Percentiles rank a stretch among this genome's conserved stretches.
Evolutionary conservation across 2,329 filamentous ascomycete genomes (phyloP).

Genomic region (Phyllosticta capitalensis): DNA sequence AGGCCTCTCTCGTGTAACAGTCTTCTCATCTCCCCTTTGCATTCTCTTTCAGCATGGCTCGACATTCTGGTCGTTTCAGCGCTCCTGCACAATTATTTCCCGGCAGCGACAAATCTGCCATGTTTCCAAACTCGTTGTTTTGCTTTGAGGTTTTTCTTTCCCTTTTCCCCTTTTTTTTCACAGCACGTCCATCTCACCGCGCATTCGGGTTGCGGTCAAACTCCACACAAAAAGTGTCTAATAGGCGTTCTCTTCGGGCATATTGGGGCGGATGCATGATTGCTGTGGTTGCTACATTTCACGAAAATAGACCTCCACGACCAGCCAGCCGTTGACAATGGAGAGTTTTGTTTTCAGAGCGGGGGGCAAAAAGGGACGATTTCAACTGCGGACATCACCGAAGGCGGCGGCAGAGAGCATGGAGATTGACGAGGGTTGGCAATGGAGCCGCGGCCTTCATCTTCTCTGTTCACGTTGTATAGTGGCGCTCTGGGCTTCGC

Average conservation of each 20-base stretch:
- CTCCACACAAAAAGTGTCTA: conserved; percentile 7
- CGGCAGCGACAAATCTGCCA: not conserved
- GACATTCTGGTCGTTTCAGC: conserved; percentile 7
- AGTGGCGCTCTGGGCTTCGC: conserved; percentile 1
- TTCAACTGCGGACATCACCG: not conserved
- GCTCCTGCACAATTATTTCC: conserved; percentile 8
- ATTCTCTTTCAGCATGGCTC: not conserved
- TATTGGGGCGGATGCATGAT: conserved; percentile 11
- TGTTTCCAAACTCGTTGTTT: conserved; percentile 3
- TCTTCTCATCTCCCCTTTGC: not conserved
- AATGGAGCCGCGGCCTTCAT: not conserved
- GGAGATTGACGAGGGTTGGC: not conserved
- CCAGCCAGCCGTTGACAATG: not conserved
- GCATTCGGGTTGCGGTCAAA: not conserved
- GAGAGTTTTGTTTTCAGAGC: not conserved
- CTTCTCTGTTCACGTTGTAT: not conserved
- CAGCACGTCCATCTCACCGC: not conserved
- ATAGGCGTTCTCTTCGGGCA: conserved; percentile 9
- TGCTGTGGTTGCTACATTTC: conserved; percentile 4
- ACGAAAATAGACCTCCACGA: conserved; percentile 9
- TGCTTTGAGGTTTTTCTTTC: not conserved
- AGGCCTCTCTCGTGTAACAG: conserved; percentile 40
- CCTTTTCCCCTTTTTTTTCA: conserved; percentile 2
- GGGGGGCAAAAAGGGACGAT: not conserved
- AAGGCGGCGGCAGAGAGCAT: not conserved